phyloP scores from a whole-genome alignment of 2,329 filamentous ascomycete genomes.

The Colletotrichum graminicola region DNA sequence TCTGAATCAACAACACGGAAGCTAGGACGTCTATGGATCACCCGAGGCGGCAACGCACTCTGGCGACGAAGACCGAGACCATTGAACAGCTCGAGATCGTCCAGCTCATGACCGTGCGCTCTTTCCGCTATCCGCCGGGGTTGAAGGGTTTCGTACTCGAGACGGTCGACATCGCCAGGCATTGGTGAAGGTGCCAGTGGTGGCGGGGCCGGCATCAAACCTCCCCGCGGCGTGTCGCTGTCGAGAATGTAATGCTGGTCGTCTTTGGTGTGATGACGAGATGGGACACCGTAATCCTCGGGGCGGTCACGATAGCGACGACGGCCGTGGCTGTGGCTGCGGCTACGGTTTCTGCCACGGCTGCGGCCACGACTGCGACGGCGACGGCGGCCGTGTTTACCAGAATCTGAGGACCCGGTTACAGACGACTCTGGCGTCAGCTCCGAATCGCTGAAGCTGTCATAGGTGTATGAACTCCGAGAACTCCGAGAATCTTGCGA shows the following conservation, averaged over 20 bases:
- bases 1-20: slow-evolving; percentile 26
- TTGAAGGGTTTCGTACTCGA: slow-evolving; percentile 11
- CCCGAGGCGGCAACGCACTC: slow-evolving; percentile 11
- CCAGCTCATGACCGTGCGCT: slow-evolving; percentile 9
- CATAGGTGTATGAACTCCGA: slow-evolving; percentile 17
- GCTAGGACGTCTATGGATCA: slow-evolving; percentile 29
- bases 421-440: slow-evolving; percentile 44
- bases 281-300: slow-evolving; percentile 41
- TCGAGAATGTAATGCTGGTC: slow-evolving; percentile 29
- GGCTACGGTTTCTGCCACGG: slow-evolving; percentile 21
- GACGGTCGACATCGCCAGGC: background rate
- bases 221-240: slow-evolving; percentile 8
- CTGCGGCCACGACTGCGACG: slow-evolving; percentile 13
- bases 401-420: slow-evolving; percentile 34
- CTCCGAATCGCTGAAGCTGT: slow-evolving; percentile 20
- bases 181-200: slow-evolving; percentile 11
- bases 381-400: slow-evolving; percentile 23
- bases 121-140: slow-evolving; percentile 14
- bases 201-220: slow-evolving; percentile 5
- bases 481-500: slow-evolving; percentile 43
- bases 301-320: slow-evolving; percentile 36
- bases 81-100: background rate
- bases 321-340: slow-evolving; percentile 37
- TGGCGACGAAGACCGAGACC: slow-evolving; percentile 22
- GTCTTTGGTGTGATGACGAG: slow-evolving; percentile 30